Evolutionary conservation across 179 eudicot genomes (phyloP).

Genomic region (Amaranthus tricolor): DNA sequence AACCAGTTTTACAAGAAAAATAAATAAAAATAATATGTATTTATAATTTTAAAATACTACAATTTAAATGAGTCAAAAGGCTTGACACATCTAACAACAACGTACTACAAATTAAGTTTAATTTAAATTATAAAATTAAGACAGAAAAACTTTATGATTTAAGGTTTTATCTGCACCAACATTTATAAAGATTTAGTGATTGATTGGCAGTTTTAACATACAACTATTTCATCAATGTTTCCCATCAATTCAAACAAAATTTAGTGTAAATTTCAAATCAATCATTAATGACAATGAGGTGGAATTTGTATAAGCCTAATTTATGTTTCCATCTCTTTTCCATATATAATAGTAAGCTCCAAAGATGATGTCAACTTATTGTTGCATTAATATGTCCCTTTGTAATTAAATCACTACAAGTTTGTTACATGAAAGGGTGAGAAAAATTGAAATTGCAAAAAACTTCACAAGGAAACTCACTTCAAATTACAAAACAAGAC

Average conservation of each 20-base stretch:
- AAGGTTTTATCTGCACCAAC: too few species aligned
- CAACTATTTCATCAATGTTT: neutral
- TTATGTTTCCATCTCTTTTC: neutral
- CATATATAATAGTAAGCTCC: conserved; percentile 8
- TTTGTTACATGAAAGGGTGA: conserved; percentile 8
- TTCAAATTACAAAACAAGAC: conserved; percentile 14
- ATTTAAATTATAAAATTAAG: too few species aligned
- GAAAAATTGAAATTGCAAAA: neutral
- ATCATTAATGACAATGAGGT: neutral
- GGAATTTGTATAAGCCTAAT: neutral
- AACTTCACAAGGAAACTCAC: conserved; percentile 10
- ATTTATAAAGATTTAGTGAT: neutral
- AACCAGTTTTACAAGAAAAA: too few species aligned
- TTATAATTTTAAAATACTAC: too few species aligned
- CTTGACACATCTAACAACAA: too few species aligned
- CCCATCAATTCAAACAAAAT: neutral
- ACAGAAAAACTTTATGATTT: too few species aligned
- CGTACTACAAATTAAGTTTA: too few species aligned
- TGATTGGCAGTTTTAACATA: neutral
- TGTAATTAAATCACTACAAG: conserved; percentile 11
- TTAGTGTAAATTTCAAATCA: neutral
- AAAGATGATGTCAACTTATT: conserved; percentile 20
- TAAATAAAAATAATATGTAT: too few species aligned
- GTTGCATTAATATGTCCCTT: conserved; percentile 23
- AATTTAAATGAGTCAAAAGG: too few species aligned